phyloP scores from a whole-genome alignment of 1,284 basidiomycete genomes.

The Cerrena zonata region DNA sequence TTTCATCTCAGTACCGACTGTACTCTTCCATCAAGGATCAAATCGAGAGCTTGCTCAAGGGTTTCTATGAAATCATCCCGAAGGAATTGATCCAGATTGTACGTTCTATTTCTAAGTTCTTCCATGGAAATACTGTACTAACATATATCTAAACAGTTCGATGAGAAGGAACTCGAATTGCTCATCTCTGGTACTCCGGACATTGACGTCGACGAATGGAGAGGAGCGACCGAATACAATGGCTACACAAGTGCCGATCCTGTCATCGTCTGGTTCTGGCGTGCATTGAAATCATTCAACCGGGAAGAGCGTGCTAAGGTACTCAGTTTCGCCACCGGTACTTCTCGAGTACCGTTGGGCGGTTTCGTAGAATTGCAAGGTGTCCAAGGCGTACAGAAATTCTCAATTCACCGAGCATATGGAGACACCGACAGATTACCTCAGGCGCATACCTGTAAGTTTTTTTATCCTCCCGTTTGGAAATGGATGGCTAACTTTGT shows the following conservation, averaged over 20 bases:
- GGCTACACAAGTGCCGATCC: constrained; percentile 84
- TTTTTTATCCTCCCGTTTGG: constrained; percentile 8
- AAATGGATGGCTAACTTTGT: too few species aligned
- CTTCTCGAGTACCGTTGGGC: constrained; percentile 88
- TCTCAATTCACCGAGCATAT: constrained; percentile 92
- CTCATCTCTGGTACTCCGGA: constrained; percentile 97
- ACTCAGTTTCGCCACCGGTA: constrained; percentile 93
- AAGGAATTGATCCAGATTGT: constrained; percentile 78
- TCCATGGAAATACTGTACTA: too few species aligned
- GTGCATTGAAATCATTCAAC: constrained; percentile 94
- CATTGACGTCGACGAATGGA: constrained; percentile 97
- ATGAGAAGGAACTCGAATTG: constrained; percentile 96
- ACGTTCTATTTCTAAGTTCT: constrained; percentile 30
- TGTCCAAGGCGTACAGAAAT: constrained; percentile 89
- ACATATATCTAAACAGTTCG: constrained; percentile 64
- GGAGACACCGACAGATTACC: constrained; percentile 82
- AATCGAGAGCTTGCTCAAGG: constrained; percentile 83
- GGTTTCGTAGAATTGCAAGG: constrained; percentile 93
- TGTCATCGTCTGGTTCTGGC: constrained; percentile 98
- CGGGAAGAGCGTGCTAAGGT: constrained; percentile 95
- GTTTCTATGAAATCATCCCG: constrained; percentile 95
- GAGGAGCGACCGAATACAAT: constrained; percentile 88
- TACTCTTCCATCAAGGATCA: constrained; percentile 96
- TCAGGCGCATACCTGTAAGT: constrained; percentile 84
- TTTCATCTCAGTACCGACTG: constrained; percentile 85